Conservation (phyloP, 495 filamentous ascomycete species). For the Trichoderma reesei region DNA sequence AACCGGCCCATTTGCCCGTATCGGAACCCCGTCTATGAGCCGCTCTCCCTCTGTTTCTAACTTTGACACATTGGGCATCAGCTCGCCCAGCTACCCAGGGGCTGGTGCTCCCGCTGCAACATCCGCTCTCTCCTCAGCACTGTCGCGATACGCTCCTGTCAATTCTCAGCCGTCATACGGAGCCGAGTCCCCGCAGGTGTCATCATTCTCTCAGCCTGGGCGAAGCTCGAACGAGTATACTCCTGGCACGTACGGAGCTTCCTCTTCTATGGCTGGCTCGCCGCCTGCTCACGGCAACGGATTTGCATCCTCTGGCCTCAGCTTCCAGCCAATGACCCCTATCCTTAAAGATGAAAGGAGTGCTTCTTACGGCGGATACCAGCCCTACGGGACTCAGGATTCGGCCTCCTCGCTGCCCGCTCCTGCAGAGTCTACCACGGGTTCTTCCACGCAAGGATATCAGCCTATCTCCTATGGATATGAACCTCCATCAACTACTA, state of each 20-base stretch:
- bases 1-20: constrained; percentile 68
- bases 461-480: constrained; percentile 32
- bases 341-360: constrained; percentile 12
- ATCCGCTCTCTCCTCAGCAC: neutral
- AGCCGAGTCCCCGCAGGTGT: neutral
- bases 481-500: constrained; percentile 16
- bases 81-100: constrained; percentile 25
- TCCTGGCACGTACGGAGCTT: constrained; percentile 31
- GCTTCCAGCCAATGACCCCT: constrained; percentile 22
- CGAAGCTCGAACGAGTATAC: constrained; percentile 12
- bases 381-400: neutral
- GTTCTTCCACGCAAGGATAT: constrained; percentile 19
- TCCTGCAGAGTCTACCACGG: constrained; percentile 10
- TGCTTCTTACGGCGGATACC: neutral
- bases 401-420: constrained; percentile 10
- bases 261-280: constrained; percentile 43
- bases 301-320: constrained; percentile 11
- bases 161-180: neutral
- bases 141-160: constrained; percentile 2
- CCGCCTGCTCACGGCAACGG: neutral
- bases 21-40: constrained; percentile 76
- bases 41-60: constrained; percentile 68
- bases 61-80: constrained; percentile 52
- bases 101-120: constrained; percentile 23
- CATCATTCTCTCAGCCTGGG: neutral